Base-by-base conservation (phyloP, 2,329 filamentous ascomycete genomes). In the Penicillium vulpinum region DNA sequence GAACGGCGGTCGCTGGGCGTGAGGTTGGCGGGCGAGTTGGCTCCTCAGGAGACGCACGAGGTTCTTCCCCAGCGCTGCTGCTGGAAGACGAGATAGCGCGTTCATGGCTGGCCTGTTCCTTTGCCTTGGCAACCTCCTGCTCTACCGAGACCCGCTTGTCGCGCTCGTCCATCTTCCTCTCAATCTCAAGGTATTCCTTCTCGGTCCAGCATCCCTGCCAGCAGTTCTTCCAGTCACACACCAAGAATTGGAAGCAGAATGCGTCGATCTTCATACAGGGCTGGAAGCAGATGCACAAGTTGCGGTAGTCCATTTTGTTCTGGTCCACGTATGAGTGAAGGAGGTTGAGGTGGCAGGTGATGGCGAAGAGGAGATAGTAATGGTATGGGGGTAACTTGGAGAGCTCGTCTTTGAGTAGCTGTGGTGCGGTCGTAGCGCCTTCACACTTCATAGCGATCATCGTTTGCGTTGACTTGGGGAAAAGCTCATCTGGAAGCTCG, bases 291-390 rank as follows among this genome's bases (percentile, higher is more conserved):
- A 97, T 96, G 77, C 92, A 96, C 24, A 97, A 80, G 64, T 97
- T 97, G 70, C 91, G 87, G 72, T 93, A 96, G 71, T 96, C 91
- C 93, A 97, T 97, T 79, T 96, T 96, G 83, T 97, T 97, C 80
- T 93, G 92, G 62, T 95, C 91, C 24, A 92, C 89, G 73, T 96
- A 93, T 1, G 91, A 92, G 65, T 96, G 87, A 10, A 97, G 83
- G 26, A 97, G 83, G 67, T 92, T 96, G 47, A 97, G 86, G 69
- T 97, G 93, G 75, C 93, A 97, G 33, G 93, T 97, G 66, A 97
- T 96, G 67, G 93, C 93, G 73, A 97, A 97, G 6, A 97, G 86
- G 15, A 97, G 88, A 71, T 97, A 97, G 77, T 97, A 97, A 77
- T 97, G 96, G 81, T 94, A 97, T 0, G 93, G 93, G 7, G 93